Evolutionary conservation across 2,329 filamentous ascomycete genomes (phyloP), one percentile per base, ranked within the genome.

Genomic region (Rhynchosporium secalis): DNA sequence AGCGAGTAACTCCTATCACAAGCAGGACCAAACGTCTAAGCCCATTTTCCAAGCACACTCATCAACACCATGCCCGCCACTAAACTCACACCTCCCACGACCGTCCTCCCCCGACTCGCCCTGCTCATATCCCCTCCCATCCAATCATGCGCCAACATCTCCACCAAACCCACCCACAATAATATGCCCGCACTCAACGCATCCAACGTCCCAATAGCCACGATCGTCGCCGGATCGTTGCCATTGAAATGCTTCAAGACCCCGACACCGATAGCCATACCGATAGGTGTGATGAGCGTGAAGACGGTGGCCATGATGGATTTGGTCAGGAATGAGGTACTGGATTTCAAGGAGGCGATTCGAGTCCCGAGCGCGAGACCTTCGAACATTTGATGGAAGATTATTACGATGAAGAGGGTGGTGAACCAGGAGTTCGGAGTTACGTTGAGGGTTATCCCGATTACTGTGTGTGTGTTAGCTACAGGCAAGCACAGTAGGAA

Each of bases 91-190:
- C 83, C 75, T 0, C 81, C 87, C 8, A 82, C 73, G 0, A 72
- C 41, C 0, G 84, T 85, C 61, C 79, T 81, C 0, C 78, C 33
- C 1, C 80, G 43, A 0, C 80, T 73, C 90, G 74, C 70, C 38
- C 47, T 31, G 28, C 47, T 46, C 60, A 62, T 62, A 38, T 88
- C 84, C 1, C 78, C 78, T 69, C 85, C 76, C 69, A 88, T 82
- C 90, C 90, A 93, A 72, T 93, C 90, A 46, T 83, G 78, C 2
- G 87, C 87, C 84, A 87, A 87, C 88, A 93, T 92, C 76, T 92
- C 89, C 0, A 92, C 89, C 1, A 92, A 76, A 1, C 88, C 88
- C 1, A 92, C 89, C 88, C 90, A 93, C n/a, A 89, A 77, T 38
- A 93, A 78, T 49, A 94, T 90, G 33, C 90, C 90, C 0, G 90